Base-by-base conservation (phyloP, 257 asterid species). In the Salvia splendens region DNA sequence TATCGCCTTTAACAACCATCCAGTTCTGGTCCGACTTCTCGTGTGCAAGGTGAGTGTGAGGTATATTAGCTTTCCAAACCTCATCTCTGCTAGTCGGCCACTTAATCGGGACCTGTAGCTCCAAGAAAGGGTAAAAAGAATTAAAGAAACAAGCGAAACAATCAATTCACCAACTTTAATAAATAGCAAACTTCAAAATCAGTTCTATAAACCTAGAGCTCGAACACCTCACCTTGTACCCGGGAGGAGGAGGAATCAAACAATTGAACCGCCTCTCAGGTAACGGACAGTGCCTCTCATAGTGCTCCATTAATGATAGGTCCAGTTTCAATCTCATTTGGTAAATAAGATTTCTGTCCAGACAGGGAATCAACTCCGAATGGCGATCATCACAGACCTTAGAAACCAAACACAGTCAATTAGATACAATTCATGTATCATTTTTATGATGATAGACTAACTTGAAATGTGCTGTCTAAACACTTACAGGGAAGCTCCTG, bases 381-480 rank as follows among this genome's bases (percentile, higher is more conserved):
- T 89, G 93, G 15, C 95, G 98, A 71, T 95, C 99, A 77, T 95
- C 99, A 65, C 99, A 95, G 42, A 95, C 99, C 99, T 91, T 75
- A 48, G 63, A 64, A 40, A 67, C 64, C 11, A 3, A 71, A 74
- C 15, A 62, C 17, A 12, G 67, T 68, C 33, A 10, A 15, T 24
- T 49, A 61, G 72, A 51, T 9, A 55, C 75, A 66, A 62, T 64
- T 28, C 24, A 24, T 24, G 50, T 56, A 49, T 43, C 67, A 14
- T 48, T 24, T 52, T 72, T 28, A 30, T 66, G 59, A 59, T 42
- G 14, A 57, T 46, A 33, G 38, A 49, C 15, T n/a, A 52, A 52
- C 56, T 40, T 30, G 10, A 43, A 67, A 50, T 17, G 59, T 47
- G 61, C 60, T 40, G 42, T 48, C 64, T 52, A 69, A 75, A 72